Evolutionary conservation across 495 filamentous ascomycete genomes (phyloP).

Genomic region (Aspergillus homomorphus): DNA sequence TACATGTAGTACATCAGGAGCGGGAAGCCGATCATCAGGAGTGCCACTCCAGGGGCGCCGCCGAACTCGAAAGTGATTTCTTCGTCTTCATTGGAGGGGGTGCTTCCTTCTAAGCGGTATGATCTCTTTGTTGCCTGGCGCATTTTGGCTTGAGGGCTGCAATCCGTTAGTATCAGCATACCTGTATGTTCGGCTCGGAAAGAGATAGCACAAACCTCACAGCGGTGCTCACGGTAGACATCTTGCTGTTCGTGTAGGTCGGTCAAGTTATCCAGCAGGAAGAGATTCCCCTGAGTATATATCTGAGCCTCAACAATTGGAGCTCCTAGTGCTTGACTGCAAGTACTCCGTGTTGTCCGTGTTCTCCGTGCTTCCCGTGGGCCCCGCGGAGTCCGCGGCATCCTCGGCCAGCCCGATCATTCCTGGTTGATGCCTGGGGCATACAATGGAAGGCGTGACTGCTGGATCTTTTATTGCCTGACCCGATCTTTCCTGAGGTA

Average conservation of each 20-base stretch:
- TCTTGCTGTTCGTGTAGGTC: background rate
- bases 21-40: constrained; percentile 87
- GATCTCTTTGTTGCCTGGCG: background rate
- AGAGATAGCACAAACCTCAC: background rate
- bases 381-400: constrained; percentile 20
- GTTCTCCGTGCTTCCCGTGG: constrained; percentile 8
- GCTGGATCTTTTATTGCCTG: too few species aligned
- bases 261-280: too few species aligned
- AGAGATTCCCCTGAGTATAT: background rate
- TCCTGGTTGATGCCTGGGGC: background rate
- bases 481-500: too few species aligned
- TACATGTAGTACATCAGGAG: constrained; percentile 97
- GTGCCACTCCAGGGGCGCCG: constrained; percentile 65
- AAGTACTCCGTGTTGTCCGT: constrained; percentile 5
- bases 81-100: background rate
- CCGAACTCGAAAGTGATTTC: constrained; percentile 71
- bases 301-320: constrained; percentile 1
- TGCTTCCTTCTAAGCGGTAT: background rate
- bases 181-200: background rate
- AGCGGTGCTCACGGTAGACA: background rate
- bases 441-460: background rate
- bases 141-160: background rate
- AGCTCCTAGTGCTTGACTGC: too few species aligned
- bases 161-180: background rate
- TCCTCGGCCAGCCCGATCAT: constrained; percentile 7